These are phyloP conservation scores for Penicillium angulare DNA, from an alignment of 495 filamentous ascomycete species.

Conservation along the genomic window DNA sequence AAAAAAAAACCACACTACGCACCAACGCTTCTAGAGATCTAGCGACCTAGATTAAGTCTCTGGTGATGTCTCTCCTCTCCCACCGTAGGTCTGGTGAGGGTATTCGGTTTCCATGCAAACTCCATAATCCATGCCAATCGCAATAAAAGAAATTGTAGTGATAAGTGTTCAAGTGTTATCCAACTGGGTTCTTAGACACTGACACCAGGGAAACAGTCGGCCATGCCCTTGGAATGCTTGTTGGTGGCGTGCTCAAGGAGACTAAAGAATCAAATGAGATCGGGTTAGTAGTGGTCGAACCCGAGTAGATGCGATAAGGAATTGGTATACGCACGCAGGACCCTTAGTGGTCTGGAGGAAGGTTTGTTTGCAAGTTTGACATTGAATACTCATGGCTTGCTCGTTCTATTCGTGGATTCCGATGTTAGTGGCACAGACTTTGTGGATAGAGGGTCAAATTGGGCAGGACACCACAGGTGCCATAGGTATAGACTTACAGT, in stretches of 20 bases:
- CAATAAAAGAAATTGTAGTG: not conserved
- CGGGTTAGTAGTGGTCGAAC: constrained; percentile 4
- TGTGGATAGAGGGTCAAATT: no score
- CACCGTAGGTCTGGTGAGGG: not conserved
- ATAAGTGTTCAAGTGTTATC: no score
- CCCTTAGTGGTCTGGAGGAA: constrained; percentile 32
- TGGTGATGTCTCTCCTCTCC: no score
- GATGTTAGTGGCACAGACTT: not conserved
- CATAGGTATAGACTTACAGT: constrained; percentile 12
- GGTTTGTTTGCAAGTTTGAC: constrained; percentile 26
- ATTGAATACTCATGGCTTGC: constrained; percentile 28
- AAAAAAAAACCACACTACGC: no score
- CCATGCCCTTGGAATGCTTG: constrained; percentile 28
- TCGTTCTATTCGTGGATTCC: constrained; percentile 26
- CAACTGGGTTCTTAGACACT: not conserved
- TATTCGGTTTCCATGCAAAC: constrained; percentile 10
- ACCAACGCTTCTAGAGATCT: no score
- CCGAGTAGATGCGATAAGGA: not conserved
- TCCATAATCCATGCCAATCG: constrained; percentile 12
- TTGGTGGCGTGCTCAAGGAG: constrained; percentile 30
- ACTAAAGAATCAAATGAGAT: constrained; percentile 5
- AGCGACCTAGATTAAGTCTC: not conserved
- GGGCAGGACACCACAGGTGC: no score
- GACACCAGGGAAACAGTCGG: constrained; percentile 27
- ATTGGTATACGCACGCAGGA: constrained; percentile 21